Evolutionary conservation across 768 basidiomycete genomes (phyloP).

Genomic region (Lentinula sp.): DNA sequence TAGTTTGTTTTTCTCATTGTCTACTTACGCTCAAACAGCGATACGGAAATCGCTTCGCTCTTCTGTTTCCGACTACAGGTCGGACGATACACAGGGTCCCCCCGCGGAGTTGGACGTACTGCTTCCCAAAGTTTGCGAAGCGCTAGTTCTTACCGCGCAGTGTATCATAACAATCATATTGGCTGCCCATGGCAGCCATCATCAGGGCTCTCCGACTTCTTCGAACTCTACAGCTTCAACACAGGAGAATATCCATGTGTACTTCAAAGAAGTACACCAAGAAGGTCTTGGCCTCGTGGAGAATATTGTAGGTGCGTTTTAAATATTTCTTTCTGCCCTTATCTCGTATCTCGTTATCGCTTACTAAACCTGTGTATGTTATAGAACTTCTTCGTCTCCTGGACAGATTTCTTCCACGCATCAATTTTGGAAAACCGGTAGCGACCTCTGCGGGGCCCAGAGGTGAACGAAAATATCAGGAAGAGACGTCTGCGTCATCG

Average conservation of each 20-base stretch:
- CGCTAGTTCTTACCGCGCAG: slow-evolving; percentile 71
- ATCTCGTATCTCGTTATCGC: not conserved
- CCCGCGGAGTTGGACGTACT: slow-evolving; percentile 54
- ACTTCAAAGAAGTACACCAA: slow-evolving; percentile 38
- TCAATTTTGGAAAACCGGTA: slow-evolving; percentile 71
- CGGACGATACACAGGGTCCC: not conserved
- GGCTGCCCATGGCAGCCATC: slow-evolving; percentile 31
- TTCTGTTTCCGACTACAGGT: not conserved
- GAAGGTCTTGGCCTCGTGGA: slow-evolving; percentile 39
- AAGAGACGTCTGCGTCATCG: slow-evolving; percentile 16
- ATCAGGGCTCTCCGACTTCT: slow-evolving; percentile 6
- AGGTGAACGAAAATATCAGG: not conserved
- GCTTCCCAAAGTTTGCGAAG: slow-evolving; percentile 77
- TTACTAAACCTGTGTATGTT: not conserved
- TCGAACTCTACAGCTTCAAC: slow-evolving; percentile 10
- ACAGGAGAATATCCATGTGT: slow-evolving; percentile 27
- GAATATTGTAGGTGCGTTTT: slow-evolving; percentile 48
- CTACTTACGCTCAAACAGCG: slow-evolving; percentile 48
- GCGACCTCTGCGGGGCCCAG: not conserved
- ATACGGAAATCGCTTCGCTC: slow-evolving; percentile 40
- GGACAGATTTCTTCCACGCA: slow-evolving; percentile 77
- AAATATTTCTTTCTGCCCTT: not conserved
- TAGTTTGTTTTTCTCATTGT: slow-evolving; percentile 54
- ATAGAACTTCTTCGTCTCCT: slow-evolving; percentile 76
- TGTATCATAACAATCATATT: slow-evolving; percentile 64